A percentile compares a stretch with the other conserved stretches of the same genome.
Conservation (phyloP, 164 flowering plant genomes). For the Umbellularia californica region DNA sequence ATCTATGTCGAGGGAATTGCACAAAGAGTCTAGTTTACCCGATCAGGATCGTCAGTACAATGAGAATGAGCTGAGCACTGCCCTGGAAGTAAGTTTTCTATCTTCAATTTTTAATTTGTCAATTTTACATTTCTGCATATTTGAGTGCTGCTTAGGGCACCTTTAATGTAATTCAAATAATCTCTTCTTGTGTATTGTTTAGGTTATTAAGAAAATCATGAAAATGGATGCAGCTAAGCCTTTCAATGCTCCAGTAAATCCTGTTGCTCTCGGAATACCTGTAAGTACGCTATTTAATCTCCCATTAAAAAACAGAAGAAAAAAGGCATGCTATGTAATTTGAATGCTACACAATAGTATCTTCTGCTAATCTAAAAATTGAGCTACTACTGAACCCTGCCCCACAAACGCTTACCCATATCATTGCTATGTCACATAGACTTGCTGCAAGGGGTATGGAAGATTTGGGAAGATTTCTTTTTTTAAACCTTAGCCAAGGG, state of each 20-base stretch:
- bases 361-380: too few relatives aligned
- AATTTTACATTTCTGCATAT: neutral
- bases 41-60: conserved; percentile 27
- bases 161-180: neutral
- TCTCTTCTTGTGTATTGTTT: conserved; percentile 1
- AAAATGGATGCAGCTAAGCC: conserved; percentile 99
- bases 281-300: conserved; percentile 40
- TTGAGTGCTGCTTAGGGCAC: neutral
- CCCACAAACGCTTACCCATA: too few relatives aligned
- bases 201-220: conserved; percentile 95
- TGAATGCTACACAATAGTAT: neutral
- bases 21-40: conserved; percentile 23
- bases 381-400: too few relatives aligned
- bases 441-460: too few relatives aligned
- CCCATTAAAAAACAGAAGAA: neutral
- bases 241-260: conserved; percentile 89
- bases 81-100: conserved; percentile 31
- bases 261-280: conserved; percentile 89
- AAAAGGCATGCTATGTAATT: conserved; percentile 24
- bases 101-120: neutral
- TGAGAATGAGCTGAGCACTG: conserved; percentile 58
- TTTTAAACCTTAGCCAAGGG: too few relatives aligned
- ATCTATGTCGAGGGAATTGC: conserved; percentile 9
- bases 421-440: too few relatives aligned
- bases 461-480: too few relatives aligned